These are phyloP conservation scores for Thalassiosira sp. DNA, from an alignment of 352 stramenopile species.

Conservation along the genomic window DNA sequence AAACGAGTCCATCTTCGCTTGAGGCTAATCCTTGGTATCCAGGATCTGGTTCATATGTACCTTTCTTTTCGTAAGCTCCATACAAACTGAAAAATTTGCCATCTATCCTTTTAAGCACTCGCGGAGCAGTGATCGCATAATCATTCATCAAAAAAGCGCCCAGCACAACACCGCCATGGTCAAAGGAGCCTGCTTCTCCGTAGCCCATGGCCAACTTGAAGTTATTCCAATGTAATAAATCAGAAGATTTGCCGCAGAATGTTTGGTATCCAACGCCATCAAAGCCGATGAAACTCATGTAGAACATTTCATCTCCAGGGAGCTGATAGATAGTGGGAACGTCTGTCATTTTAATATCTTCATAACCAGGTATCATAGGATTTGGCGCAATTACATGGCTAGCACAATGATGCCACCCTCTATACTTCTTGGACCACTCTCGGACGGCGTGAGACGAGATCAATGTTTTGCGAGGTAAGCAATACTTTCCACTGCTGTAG, in stretches of 20 bases:
- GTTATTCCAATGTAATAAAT: slow-evolving; percentile 40
- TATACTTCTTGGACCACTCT: slow-evolving; percentile 45
- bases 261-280: slow-evolving; percentile 44
- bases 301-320: slow-evolving; percentile 39
- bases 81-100: slow-evolving; percentile 43
- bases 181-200: slow-evolving; percentile 31
- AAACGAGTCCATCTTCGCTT: slow-evolving; percentile 40
- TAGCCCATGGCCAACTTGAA: slow-evolving; percentile 42
- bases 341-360: slow-evolving; percentile 51
- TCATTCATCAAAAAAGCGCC: slow-evolving; percentile 43
- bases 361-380: slow-evolving; percentile 26
- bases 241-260: slow-evolving; percentile 47
- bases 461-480: slow-evolving; percentile 22
- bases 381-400: slow-evolving; percentile 38
- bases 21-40: slow-evolving; percentile 47
- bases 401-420: slow-evolving; percentile 39
- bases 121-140: slow-evolving; percentile 36
- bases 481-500: slow-evolving; percentile 23
- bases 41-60: slow-evolving; percentile 43
- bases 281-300: slow-evolving; percentile 56
- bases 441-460: slow-evolving; percentile 29
- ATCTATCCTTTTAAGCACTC: slow-evolving; percentile 41
- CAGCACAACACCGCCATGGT: slow-evolving; percentile 48
- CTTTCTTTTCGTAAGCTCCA: slow-evolving; percentile 43
- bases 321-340: slow-evolving; percentile 54